Evolutionary conservation across 148 eudicot species (phyloP).

Genomic region (Euryodendron excelsum): DNA sequence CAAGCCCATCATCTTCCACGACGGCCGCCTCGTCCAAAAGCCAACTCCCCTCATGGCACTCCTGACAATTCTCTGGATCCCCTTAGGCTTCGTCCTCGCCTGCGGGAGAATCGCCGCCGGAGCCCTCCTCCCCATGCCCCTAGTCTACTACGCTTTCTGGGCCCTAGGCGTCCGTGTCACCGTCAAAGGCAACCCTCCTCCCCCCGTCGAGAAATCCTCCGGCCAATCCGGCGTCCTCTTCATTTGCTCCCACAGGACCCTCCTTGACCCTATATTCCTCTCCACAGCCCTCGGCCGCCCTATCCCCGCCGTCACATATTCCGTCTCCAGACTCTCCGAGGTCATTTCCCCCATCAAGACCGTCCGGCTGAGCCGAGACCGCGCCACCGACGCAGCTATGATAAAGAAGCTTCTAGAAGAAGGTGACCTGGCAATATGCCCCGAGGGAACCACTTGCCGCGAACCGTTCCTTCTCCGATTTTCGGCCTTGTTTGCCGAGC

Average conservation of each 20-base stretch:
- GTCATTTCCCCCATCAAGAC: constrained; percentile 42
- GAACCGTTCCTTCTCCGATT: constrained; percentile 36
- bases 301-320: constrained; percentile 40
- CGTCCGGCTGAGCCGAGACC: constrained; percentile 34
- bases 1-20: constrained; percentile 38
- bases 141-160: constrained; percentile 41
- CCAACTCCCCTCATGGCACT: constrained; percentile 29
- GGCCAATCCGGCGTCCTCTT: constrained; percentile 35
- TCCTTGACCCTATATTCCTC: constrained; percentile 44
- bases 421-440: no score
- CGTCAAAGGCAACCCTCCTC: constrained; percentile 33
- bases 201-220: constrained; percentile 20
- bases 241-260: constrained; percentile 37
- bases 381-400: constrained; percentile 34
- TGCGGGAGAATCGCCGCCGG: constrained; percentile 39
- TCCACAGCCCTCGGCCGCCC: constrained; percentile 39
- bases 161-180: constrained; percentile 42
- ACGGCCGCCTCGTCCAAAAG: constrained; percentile 39
- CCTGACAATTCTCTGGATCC: constrained; percentile 33
- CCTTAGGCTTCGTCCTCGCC: constrained; percentile 30
- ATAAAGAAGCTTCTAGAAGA: constrained; percentile 32
- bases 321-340: constrained; percentile 34
- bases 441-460: constrained; percentile 37
- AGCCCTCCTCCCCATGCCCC: constrained; percentile 38
- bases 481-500: constrained; percentile 31